A percentile compares a stretch with the other conserved stretches of the same genome.
Evolutionary conservation across 1,284 basidiomycete genomes (phyloP).

Genomic region (Ustilago shanxiensis): DNA sequence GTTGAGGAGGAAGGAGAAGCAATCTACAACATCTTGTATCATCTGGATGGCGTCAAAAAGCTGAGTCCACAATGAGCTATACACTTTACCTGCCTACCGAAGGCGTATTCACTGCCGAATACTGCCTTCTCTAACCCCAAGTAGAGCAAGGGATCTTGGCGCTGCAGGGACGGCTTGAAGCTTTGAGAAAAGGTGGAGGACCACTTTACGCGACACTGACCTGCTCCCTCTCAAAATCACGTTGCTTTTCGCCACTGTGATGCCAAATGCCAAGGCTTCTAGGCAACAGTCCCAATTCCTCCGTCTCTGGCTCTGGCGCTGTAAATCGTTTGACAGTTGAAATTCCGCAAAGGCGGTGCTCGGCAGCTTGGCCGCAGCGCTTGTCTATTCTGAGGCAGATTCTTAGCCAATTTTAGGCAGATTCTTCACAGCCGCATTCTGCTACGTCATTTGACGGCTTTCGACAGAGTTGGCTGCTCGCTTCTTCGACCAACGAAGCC

Average conservation of each 20-base stretch:
- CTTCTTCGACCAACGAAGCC: neutral
- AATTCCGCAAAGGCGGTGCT: conserved; percentile 16
- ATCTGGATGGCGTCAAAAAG: neutral
- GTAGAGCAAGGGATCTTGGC: conserved; percentile 11
- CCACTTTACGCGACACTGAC: neutral
- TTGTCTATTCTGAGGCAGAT: neutral
- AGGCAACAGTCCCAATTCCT: no score
- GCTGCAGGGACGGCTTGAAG: conserved; percentile 30
- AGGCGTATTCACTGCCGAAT: neutral
- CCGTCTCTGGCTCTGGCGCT: no score
- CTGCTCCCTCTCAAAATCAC: neutral
- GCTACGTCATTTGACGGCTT: conserved; percentile 9
- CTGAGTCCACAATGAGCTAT: neutral
- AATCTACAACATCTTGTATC: neutral
- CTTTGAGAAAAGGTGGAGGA: conserved; percentile 25
- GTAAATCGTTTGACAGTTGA: neutral
- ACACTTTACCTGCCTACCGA: no score
- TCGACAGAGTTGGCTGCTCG: neutral
- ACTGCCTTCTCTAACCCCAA: neutral
- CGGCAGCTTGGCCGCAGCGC: conserved; percentile 7
- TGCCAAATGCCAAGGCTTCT: no score
- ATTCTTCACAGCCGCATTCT: conserved; percentile 2
- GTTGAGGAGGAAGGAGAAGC: neutral
- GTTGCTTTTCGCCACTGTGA: conserved; percentile 6
- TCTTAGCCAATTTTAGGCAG: conserved; percentile 6